Base-by-base conservation (phyloP, 1,284 basidiomycete genomes). In the Athelia sp. region DNA sequence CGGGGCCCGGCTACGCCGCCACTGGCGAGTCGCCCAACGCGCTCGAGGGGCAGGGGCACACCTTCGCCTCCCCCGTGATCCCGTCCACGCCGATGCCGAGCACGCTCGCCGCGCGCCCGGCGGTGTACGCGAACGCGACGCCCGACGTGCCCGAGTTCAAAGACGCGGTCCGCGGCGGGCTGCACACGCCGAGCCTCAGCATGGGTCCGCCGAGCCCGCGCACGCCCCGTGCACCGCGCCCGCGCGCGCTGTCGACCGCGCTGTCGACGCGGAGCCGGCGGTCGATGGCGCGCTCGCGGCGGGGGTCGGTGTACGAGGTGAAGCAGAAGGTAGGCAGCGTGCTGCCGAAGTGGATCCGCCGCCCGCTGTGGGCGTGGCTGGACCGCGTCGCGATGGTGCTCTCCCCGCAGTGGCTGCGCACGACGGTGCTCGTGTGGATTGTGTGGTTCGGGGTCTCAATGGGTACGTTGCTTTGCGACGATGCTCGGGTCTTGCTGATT, bases 371-470 rank as follows among this genome's bases (percentile, higher is more conserved):
- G 47, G 83, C 79, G 26, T 94, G 89, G 85, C 66, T 78, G 53
- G 80, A 81, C 53, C 80, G 91, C 31, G 74, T 97, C 35, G 71
- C 69, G 54, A 80, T 89, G 72, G 84, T 98, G 21, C 78, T 98
- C 31, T 72, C 80, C 14, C 86, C 88, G 0, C 81, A 92, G 61
- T 97, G 94, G 93, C 65, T 83, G 45, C 71, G 76, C 54, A 95
- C 89, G 46, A 94, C 94, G 19, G 45, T 93, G 46, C 71, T 97
- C 46, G 84, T 96, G 50, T 96, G 93, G 92, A 73, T 72, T 3
- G 76, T 81, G 18, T 98, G 94, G 94, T 84, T 79, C 50, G 69
- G 79, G 1, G 89, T 92, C 83, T 78, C 87, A 1, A 72, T 94
- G 24, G 87, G 90, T 91, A 54, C 52, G 85, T 68, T n/a, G n/a